Evolutionary conservation across 2,329 filamentous ascomycete species (phyloP), one percentile per base, ranked within the genome.

Genomic region (Elsinoe ampelina): DNA sequence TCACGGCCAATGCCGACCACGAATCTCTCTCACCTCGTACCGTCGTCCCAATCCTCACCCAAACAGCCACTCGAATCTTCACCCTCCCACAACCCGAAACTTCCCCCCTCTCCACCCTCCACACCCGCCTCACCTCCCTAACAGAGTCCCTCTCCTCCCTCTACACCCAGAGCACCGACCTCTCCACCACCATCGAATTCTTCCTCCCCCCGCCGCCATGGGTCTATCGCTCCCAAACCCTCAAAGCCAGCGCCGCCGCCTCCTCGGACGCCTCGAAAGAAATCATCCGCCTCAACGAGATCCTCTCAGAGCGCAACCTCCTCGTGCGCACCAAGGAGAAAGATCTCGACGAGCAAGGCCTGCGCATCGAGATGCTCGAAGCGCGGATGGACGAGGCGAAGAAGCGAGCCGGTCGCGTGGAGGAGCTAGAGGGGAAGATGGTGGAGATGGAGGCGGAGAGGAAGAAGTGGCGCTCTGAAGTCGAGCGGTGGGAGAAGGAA

Each of bases 361-460:
- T 96, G 63, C 91, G 93, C 70, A 95, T 96, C 63, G 92, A 96
- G 71, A 88, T 93, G 39, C 82, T 97, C 36, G 88, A 95, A 70
- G 87, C 88, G 6, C 80, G 89, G 58, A 91, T 93, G 84, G 83
- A 85, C 58, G 90, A 95, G 66, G 87, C 88, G 5, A 83, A 84
- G 61, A 83, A 86, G 67, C 91, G 92, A 71, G 82, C 87, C 12
- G 81, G 83, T 52, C 79, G 79, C 54, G 87, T 89, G 62, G 75
- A 76, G 17, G 81, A 83, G 55, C 76, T 89, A 11, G 85, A 89
- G 68, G 26, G 20, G 3, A 84, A 84, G 75, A 77, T 82, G 60
- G 85, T 63, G 30, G 63, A 64, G 47, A 54, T 59, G 20, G 65
- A 70, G 12, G 41, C 26, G 19, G 42, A 58, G 17, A 45, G 42